phyloP scores from a whole-genome alignment of 176 grass and related monocot species.

The Eragrostis nindensis region DNA sequence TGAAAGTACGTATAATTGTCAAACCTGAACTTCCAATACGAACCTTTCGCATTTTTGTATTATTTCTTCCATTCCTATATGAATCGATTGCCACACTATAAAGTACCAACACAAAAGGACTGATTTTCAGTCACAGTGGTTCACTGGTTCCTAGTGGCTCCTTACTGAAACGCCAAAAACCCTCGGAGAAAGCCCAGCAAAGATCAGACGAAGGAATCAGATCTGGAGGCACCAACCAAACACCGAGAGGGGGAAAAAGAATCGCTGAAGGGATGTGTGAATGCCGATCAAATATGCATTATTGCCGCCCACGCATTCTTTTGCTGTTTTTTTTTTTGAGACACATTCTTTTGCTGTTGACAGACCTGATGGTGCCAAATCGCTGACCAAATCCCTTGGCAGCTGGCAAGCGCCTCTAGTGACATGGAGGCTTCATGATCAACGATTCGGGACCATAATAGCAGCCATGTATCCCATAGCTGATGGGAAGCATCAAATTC shows the following conservation, averaged over 20 bases:
- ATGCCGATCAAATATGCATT: slow-evolving; percentile 19
- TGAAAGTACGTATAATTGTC: no score
- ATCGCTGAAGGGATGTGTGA: slow-evolving; percentile 4
- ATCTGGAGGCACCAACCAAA: background rate
- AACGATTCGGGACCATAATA: slow-evolving; percentile 75
- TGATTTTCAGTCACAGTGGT: no score
- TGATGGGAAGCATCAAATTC: slow-evolving; percentile 86
- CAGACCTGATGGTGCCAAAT: slow-evolving; percentile 36
- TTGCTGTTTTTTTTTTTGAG: no score
- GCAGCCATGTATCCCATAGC: slow-evolving; percentile 56
- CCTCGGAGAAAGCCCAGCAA: no score
- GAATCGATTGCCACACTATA: no score
- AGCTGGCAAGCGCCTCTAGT: slow-evolving; percentile 23
- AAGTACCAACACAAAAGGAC: no score
- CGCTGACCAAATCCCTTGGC: slow-evolving; percentile 35
- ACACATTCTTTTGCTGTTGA: slow-evolving; percentile 33
- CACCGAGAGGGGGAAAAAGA: background rate
- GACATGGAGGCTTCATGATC: background rate
- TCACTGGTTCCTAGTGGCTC: no score
- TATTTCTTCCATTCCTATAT: no score
- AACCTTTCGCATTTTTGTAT: no score
- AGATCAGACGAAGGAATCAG: background rate
- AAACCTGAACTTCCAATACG: no score
- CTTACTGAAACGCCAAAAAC: no score
- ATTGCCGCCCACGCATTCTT: background rate